Evolutionary conservation across 352 stramenopile species (phyloP), one percentile per base, ranked within the genome.

Genomic region (Elongisporangium senticosum): DNA sequence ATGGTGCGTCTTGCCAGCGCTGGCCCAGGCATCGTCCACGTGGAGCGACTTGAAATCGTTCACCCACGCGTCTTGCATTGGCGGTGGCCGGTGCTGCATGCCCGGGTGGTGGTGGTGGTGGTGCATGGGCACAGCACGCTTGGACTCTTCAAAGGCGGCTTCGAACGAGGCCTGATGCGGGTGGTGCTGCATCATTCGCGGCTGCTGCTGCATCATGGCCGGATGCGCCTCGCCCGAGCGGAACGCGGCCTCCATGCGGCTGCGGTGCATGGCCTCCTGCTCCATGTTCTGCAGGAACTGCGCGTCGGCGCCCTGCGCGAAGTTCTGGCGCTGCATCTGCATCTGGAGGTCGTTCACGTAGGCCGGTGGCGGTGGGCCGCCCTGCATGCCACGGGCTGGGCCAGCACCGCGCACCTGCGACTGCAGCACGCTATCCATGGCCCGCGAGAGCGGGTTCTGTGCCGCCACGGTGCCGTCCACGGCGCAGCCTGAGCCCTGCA

Each of bases 401-500:
- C 54, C 62, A n/a, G 47, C 22, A 13, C 69, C 67, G 17, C 76
- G 74, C 15, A 55, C 61, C 22, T 88, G 79, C 28, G 80, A 79
- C 61, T 90, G 83, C 39, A 91, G 70, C 53, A 95, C 79, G 43
- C 65, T 79, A 60, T 95, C 83, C 39, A 95, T 71, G 20, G 83
- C 83, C 61, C 83, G 80, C 20, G 86, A 90, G 40, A 95, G 79
- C 51, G 86, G 81, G 67, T 95, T 95, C 69, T 92, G 77, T 51
- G 83, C 74, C n/a, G 83, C 76, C 43, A 93, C 83, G 2, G 86
- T 93, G 67, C 86, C 86, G 61, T 95, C 86, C 23, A 87, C 83
- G 53, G 72, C 70, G 67, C 86, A 95, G 22, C 86, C 86, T n/a
- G 71, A 75, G 53, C 83, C 83, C 60, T 90, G 79, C 59, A 92